Evolutionary conservation across 139 green algal species (phyloP).

Genomic region (Chlorella sp.): DNA sequence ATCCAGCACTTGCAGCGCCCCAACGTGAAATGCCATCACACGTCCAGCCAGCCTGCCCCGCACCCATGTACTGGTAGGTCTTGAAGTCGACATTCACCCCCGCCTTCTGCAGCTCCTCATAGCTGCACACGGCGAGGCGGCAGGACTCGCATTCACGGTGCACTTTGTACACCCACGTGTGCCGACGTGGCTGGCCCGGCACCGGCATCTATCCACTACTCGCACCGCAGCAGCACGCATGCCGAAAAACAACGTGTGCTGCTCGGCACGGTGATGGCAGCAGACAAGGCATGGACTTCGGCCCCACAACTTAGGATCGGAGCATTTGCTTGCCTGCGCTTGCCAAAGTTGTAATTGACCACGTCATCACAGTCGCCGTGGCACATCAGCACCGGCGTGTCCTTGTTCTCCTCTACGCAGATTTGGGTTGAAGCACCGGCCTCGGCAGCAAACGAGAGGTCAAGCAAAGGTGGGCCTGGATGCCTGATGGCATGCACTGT

Average conservation of each 20-base stretch:
- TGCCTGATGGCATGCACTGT: no score
- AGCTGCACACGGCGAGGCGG: slow-evolving; percentile 5
- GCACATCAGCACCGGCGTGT: slow-evolving; percentile 73
- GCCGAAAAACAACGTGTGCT: no score
- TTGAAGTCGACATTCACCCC: slow-evolving; percentile 64
- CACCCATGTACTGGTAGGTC: slow-evolving; percentile 66
- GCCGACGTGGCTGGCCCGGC: no score
- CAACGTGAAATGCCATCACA: no score
- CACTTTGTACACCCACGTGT: background rate
- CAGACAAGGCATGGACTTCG: background rate
- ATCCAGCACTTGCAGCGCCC: no score
- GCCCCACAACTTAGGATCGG: no score
- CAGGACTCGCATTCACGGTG: background rate
- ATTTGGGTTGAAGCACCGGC: no score
- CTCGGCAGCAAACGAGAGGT: no score
- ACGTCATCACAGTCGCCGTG: slow-evolving; percentile 68
- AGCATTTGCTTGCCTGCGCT: background rate
- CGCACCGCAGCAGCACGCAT: no score
- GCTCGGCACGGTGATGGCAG: no score
- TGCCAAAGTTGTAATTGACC: slow-evolving; percentile 64
- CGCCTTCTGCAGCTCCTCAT: slow-evolving; percentile 51
- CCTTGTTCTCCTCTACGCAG: slow-evolving; percentile 57
- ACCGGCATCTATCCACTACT: background rate
- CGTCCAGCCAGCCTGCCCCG: background rate
- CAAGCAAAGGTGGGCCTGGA: no score